Evolutionary conservation across 177 flowering plant species (phyloP).

Genomic region (Telopea speciosissima): DNA sequence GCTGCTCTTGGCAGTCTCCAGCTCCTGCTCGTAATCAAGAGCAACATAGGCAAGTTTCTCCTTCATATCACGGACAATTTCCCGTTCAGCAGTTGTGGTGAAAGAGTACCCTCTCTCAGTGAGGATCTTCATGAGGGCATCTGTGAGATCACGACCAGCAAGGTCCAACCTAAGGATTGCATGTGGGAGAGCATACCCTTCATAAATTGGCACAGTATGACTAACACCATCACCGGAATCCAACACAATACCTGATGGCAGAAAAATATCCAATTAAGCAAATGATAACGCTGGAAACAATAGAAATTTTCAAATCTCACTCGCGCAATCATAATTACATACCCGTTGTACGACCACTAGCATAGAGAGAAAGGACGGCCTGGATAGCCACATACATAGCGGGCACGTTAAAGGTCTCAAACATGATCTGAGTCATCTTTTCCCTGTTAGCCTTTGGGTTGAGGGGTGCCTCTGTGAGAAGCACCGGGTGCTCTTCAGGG

Average conservation of each 20-base stretch:
- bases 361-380: slow-evolving; percentile 20
- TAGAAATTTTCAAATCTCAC: background rate
- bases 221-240: slow-evolving; percentile 18
- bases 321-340: background rate
- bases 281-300: background rate
- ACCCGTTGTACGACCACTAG: slow-evolving; percentile 26
- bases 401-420: slow-evolving; percentile 3
- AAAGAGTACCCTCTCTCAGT: slow-evolving; percentile 24
- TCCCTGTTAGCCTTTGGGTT: slow-evolving; percentile 22
- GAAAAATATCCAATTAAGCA: background rate
- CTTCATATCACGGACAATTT: slow-evolving; percentile 22
- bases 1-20: slow-evolving; percentile 17
- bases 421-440: slow-evolving; percentile 19
- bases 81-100: slow-evolving; percentile 24
- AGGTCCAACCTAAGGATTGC: slow-evolving; percentile 19
- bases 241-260: slow-evolving; percentile 6
- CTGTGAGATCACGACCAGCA: slow-evolving; percentile 22
- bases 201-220: slow-evolving; percentile 22
- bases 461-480: slow-evolving; percentile 12
- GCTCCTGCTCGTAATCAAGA: slow-evolving; percentile 23
- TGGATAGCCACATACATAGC: slow-evolving; percentile 10
- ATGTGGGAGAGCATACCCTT: slow-evolving; percentile 4
- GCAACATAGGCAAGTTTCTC: slow-evolving; percentile 17
- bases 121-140: slow-evolving; percentile 21
- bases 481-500: slow-evolving; percentile 23